Conservation (phyloP, 257 asterid genomes). For the Gentiana macrophylla region DNA sequence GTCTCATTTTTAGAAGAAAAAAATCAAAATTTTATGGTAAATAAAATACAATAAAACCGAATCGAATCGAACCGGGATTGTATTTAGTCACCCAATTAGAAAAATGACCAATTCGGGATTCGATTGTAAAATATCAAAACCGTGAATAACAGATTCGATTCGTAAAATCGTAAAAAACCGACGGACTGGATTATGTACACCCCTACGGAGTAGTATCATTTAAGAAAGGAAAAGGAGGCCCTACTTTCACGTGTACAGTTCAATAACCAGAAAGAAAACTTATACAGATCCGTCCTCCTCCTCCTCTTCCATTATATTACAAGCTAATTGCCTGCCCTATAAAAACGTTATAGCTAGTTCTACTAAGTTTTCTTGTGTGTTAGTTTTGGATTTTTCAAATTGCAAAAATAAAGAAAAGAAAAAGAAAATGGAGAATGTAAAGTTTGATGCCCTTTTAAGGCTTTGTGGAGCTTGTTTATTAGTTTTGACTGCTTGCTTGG, state of each 20-base stretch:
- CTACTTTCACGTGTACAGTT: slow-evolving; percentile 16
- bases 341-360: not conserved
- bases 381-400: not conserved
- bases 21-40: no score
- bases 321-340: not conserved
- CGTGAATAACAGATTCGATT: no score
- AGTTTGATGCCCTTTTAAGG: slow-evolving; percentile 23
- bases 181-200: no score
- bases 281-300: not conserved
- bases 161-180: no score
- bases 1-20: no score
- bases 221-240: slow-evolving; percentile 1
- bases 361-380: not conserved
- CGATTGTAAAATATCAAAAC: no score
- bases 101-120: no score
- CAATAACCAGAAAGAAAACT: slow-evolving; percentile 14
- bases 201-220: no score
- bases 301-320: not conserved
- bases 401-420: no score
- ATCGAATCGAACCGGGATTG: no score
- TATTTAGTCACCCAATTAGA: no score
- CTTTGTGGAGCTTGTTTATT: slow-evolving; percentile 19
- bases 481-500: slow-evolving; percentile 31
- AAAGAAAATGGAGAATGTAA: slow-evolving; percentile 16
- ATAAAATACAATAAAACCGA: no score